Conservation (phyloP, 1,284 basidiomycete species). For the Cryptococcus amylolentus region DNA sequence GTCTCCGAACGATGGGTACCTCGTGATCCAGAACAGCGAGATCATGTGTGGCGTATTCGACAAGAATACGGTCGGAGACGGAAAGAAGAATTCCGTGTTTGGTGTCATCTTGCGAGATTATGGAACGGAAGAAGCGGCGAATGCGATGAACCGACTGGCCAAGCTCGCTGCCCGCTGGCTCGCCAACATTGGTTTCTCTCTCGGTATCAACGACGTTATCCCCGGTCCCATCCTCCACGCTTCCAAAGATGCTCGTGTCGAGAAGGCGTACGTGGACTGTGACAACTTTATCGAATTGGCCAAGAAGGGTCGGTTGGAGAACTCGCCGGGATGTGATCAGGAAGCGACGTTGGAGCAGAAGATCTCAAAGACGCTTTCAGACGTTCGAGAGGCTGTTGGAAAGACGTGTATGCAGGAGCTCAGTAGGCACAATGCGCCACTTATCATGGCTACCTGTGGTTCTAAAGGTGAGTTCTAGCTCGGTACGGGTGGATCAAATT, state of each 20-base stretch:
- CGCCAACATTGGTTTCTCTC: conserved; percentile 94
- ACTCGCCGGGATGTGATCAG: conserved; percentile 93
- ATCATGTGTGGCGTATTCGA: conserved; percentile 99
- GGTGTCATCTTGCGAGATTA: conserved; percentile 97
- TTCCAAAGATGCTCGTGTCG: conserved; percentile 84
- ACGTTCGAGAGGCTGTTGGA: conserved; percentile 92
- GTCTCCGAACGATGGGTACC: conserved; percentile 95
- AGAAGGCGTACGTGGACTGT: conserved; percentile 84
- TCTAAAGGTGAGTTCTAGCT: conserved; percentile 72
- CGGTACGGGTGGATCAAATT: neutral
- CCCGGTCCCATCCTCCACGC: conserved; percentile 77
- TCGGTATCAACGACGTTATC: conserved; percentile 98
- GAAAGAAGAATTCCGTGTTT: conserved; percentile 99
- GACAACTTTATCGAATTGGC: conserved; percentile 82
- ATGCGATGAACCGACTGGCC: conserved; percentile 93
- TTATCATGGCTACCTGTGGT: conserved; percentile 99
- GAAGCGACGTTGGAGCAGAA: conserved; percentile 95
- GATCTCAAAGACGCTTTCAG: conserved; percentile 89
- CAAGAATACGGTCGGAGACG: conserved; percentile 95
- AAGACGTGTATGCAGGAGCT: conserved; percentile 98
- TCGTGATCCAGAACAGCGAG: conserved; percentile 96
- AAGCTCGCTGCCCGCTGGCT: conserved; percentile 95
- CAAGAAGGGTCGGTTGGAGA: conserved; percentile 88
- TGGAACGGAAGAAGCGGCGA: conserved; percentile 87
- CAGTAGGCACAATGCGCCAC: conserved; percentile 90